A percentile compares a stretch with the other conserved stretches of the same genome.
Evolutionary conservation across 2,329 filamentous ascomycete species (phyloP).

Genomic region (Aspergillus sclerotialis): DNA sequence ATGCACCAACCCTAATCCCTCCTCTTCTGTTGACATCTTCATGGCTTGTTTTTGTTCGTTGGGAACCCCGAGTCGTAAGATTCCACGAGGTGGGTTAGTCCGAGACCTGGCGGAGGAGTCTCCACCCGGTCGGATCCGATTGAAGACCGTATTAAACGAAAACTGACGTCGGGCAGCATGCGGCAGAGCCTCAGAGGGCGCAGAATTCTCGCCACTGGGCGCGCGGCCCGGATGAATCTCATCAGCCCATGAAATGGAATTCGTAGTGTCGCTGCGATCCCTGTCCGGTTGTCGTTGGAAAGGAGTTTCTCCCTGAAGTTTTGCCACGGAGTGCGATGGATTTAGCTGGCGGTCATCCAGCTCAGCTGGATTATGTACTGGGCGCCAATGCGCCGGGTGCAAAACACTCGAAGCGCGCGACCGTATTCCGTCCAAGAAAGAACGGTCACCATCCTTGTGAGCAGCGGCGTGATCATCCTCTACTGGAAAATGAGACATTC

Average conservation of each 20-base stretch:
- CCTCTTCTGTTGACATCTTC: slow-evolving; percentile 68
- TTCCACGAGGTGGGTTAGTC: slow-evolving; percentile 26
- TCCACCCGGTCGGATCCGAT: slow-evolving; percentile 34
- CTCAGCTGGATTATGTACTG: slow-evolving; percentile 20
- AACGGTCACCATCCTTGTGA: slow-evolving; percentile 23
- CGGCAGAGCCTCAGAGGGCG: slow-evolving; percentile 26
- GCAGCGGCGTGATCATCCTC: slow-evolving; percentile 41
- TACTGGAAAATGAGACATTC: slow-evolving; percentile 77
- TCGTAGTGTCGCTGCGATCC: slow-evolving; percentile 32
- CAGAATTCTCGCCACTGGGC: slow-evolving; percentile 8
- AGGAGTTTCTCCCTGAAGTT: slow-evolving; percentile 19
- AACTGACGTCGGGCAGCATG: slow-evolving; percentile 69
- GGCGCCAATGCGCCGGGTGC: slow-evolving; percentile 28
- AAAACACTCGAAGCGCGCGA: slow-evolving; percentile 32
- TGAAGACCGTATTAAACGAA: slow-evolving; percentile 83
- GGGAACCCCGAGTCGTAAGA: slow-evolving; percentile 39
- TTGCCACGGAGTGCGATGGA: slow-evolving; percentile 24
- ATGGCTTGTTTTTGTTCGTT: slow-evolving; percentile 18
- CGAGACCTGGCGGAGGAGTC: slow-evolving; percentile 13
- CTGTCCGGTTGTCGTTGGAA: slow-evolving; percentile 14
- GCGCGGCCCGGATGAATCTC: slow-evolving; percentile 16
- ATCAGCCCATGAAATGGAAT: slow-evolving; percentile 29
- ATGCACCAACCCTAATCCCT: slow-evolving; percentile 73
- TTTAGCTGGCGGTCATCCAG: slow-evolving; percentile 17
- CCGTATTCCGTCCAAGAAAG: slow-evolving; percentile 33